Evolutionary conservation across 2,329 filamentous ascomycete genomes (phyloP), one percentile per base, ranked within the genome.

Genomic region (Scorias spongiosa): DNA sequence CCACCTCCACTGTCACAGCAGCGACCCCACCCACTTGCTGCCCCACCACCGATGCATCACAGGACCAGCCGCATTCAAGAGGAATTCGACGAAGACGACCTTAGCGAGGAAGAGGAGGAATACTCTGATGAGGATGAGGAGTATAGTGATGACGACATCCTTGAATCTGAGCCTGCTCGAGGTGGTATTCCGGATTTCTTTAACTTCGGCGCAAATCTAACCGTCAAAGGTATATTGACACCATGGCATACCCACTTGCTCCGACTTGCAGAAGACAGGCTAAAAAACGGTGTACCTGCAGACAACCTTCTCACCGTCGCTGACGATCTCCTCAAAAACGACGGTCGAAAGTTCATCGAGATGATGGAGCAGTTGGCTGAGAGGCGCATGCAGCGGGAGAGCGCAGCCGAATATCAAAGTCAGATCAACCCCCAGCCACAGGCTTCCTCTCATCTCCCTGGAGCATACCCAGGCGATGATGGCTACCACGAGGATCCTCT

Each of bases 281-380:
- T 61, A 57, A 61, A 59, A 48, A 51, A 51, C 14, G 38, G 38
- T 17, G 14, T 28, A 11, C 20, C 38, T 28, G 64, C 75, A 86
- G 88, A 91, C 71, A 93, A 91, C 61, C 95, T 98, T 65, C 79
- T 98, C 62, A 98, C 91, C 53, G 91, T 98, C 59, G 91, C 91
- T 63, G 91, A 98, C 70, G 91, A 98, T 67, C 74, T 98, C 52
- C 76, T 98, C 50, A 96, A 96, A 66, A 98, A 98, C 66, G 91
- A 98, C 65, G 91, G 91, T 57, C 94, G 93, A 66, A 93, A 94
- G 60, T 98, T 98, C 68, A 98, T 98, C 65, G 91, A 98, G 63
- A 98, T 98, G 91, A 98, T 98, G 91, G 91, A 98, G 64, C 89
- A 96, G 67, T 75, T 98, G 56, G 91, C 91, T 32, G 91, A 98